phyloP scores from a whole-genome alignment of 352 stramenopile species.

The Phytophthora chlamydospora region DNA sequence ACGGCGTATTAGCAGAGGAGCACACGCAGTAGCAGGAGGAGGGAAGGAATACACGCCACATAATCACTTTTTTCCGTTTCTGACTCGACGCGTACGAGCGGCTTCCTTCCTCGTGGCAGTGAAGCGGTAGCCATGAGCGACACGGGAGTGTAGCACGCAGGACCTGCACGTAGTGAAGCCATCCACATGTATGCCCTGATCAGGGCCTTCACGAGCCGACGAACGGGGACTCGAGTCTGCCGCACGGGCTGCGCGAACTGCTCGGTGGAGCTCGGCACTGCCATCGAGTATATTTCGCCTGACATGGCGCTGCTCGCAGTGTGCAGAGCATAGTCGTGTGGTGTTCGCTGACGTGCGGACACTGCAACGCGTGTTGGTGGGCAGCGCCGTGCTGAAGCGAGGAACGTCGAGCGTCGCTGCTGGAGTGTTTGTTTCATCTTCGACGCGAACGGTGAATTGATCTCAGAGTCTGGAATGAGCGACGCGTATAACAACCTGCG shows the following conservation, averaged over 20 bases:
- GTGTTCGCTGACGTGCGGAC: neutral
- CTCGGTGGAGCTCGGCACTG: too few relatives aligned
- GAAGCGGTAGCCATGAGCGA: neutral
- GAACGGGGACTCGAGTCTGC: neutral
- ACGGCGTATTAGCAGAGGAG: constrained; percentile 34
- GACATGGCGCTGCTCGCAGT: neutral
- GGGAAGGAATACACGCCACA: constrained; percentile 37
- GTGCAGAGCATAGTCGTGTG: constrained; percentile 1
- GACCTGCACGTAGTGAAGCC: constrained; percentile 26
- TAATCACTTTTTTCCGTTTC: constrained; percentile 13
- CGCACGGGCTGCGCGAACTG: neutral
- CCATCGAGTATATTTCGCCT: neutral
- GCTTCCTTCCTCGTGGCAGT: neutral
- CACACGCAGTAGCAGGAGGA: constrained; percentile 12
- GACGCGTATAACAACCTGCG: too few relatives aligned
- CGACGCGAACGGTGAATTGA: too few relatives aligned
- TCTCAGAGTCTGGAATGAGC: too few relatives aligned
- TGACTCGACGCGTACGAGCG: constrained; percentile 4
- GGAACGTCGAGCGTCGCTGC: too few relatives aligned
- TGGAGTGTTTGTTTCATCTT: too few relatives aligned
- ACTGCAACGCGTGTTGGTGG: too few relatives aligned
- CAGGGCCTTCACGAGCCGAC: constrained; percentile 12
- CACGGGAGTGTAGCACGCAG: neutral
- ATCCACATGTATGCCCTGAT: constrained; percentile 10
- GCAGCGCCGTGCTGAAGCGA: too few relatives aligned